Evolutionary conservation across 805 yeast species (phyloP).

Genomic region (Metschnikowia anglica): DNA sequence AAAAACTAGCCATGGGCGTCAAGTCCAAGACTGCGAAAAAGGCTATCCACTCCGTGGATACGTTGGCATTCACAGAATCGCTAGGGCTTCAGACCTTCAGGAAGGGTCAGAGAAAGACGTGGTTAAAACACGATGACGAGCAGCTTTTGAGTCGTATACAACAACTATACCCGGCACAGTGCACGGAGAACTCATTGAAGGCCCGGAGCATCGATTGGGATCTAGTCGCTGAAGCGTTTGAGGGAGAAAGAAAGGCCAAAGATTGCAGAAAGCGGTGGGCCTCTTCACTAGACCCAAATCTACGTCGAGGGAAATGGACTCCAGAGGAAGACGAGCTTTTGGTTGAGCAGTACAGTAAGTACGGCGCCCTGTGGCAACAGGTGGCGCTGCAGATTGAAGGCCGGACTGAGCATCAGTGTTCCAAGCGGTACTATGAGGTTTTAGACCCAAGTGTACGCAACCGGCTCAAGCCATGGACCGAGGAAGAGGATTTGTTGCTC

Average conservation of each 20-base stretch:
- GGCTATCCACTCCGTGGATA: conserved; percentile 37
- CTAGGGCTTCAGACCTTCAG: conserved; percentile 74
- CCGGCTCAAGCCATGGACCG: conserved; percentile 74
- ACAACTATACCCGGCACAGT: conserved; percentile 29
- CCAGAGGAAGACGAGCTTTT: conserved; percentile 70
- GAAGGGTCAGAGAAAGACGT: conserved; percentile 59
- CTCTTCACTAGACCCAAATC: conserved; percentile 76
- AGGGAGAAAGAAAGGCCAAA: conserved; percentile 58
- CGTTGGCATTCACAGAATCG: conserved; percentile 62
- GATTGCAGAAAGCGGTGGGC: conserved; percentile 89
- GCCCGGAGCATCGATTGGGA: conserved; percentile 62
- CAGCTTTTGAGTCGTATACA: conserved; percentile 44
- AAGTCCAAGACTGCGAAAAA: conserved; percentile 9
- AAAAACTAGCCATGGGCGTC: conserved; percentile 5
- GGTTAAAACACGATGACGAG: conserved; percentile 77
- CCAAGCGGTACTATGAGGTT: conserved; percentile 86
- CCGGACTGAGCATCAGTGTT: conserved; percentile 93
- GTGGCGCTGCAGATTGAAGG: conserved; percentile 76
- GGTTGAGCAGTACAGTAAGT: conserved; percentile 57
- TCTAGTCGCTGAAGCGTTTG: conserved; percentile 44
- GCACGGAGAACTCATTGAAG: conserved; percentile 24
- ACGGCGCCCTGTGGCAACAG: conserved; percentile 85
- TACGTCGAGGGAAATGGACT: conserved; percentile 87
- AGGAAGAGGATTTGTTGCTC: conserved; percentile 70
- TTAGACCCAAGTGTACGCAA: conserved; percentile 78